Conservation (phyloP, 2,329 filamentous ascomycete species). For the Ophiobolus disseminans region DNA sequence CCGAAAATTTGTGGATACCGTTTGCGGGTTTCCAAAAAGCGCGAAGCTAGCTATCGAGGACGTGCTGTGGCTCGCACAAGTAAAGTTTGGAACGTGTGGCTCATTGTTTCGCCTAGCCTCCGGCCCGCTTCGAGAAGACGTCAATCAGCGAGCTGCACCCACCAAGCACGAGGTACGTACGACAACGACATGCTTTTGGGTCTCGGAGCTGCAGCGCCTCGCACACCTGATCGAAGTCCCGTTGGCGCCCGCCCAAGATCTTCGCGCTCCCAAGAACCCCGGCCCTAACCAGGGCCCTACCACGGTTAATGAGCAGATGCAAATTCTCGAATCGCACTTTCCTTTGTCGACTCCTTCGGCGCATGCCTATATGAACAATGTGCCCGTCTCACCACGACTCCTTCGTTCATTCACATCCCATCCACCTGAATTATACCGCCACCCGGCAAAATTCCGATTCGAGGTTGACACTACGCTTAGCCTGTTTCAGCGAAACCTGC, state of each 20-base stretch:
- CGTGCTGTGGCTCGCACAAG: background rate
- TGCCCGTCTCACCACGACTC: background rate
- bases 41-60: background rate
- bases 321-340: conserved; percentile 4
- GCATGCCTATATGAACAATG: background rate
- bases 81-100: conserved; percentile 11
- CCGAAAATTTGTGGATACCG: background rate
- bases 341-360: conserved; percentile 1
- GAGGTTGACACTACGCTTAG: no score
- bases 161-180: conserved; percentile 11
- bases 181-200: conserved; percentile 1
- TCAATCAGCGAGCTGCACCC: conserved; percentile 9
- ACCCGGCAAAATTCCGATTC: no score
- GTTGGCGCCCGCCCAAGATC: conserved; percentile 15
- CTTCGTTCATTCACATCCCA: background rate
- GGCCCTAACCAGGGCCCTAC: conserved; percentile 17
- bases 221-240: conserved; percentile 18
- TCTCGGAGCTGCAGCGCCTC: conserved; percentile 9
- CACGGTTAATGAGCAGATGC: conserved; percentile 13
- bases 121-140: conserved; percentile 11
- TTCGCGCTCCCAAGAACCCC: conserved; percentile 17
- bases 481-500: conserved; percentile 26
- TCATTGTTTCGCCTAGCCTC: conserved; percentile 17
- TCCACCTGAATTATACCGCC: no score
- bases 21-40: background rate